Conservation (phyloP, 1,139 yeast genomes). For the Kurtzmaniella quercitrusa region DNA sequence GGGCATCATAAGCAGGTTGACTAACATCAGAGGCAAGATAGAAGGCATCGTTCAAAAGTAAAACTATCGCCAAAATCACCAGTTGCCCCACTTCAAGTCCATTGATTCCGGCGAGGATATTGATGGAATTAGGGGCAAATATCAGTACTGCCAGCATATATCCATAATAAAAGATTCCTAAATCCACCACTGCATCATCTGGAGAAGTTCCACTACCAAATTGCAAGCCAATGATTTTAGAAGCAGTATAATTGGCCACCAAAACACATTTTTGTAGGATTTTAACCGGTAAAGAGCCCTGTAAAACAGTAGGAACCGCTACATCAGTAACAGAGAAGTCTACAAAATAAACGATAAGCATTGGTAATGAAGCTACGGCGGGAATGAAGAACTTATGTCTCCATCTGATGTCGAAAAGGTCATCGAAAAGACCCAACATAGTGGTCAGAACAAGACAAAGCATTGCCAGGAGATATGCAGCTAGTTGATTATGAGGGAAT, state of each 20-base stretch:
- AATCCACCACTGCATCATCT: conserved; percentile 46
- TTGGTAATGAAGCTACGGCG: conserved; percentile 88
- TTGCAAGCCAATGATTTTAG: conserved; percentile 33
- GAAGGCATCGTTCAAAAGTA: conserved; percentile 71
- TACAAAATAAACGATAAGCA: conserved; percentile 84
- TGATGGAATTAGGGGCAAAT: conserved; percentile 95
- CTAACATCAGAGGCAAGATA: conserved; percentile 49
- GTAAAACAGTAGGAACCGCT: conserved; percentile 69
- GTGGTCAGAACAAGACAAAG: conserved; percentile 81
- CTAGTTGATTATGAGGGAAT: conserved; percentile 82
- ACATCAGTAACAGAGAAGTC: conserved; percentile 92
- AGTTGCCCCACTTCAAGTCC: conserved; percentile 97
- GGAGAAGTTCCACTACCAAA: conserved; percentile 16
- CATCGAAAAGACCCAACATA: conserved; percentile 87
- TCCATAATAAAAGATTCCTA: conserved; percentile 73
- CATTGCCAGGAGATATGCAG: conserved; percentile 82
- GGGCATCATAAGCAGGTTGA: conserved; percentile 73
- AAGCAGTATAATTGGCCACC: conserved; percentile 30
- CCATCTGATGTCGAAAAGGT: conserved; percentile 94
- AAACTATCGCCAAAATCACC: conserved; percentile 65
- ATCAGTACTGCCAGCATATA: conserved; percentile 92
- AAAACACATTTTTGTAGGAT: conserved; percentile 20
- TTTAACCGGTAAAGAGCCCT: conserved; percentile 19
- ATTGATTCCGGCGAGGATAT: conserved; percentile 91
- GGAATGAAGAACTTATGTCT: conserved; percentile 94